Evolutionary conservation across 164 flowering plant species (phyloP).

Genomic region (Dillenia suffruticosa): DNA sequence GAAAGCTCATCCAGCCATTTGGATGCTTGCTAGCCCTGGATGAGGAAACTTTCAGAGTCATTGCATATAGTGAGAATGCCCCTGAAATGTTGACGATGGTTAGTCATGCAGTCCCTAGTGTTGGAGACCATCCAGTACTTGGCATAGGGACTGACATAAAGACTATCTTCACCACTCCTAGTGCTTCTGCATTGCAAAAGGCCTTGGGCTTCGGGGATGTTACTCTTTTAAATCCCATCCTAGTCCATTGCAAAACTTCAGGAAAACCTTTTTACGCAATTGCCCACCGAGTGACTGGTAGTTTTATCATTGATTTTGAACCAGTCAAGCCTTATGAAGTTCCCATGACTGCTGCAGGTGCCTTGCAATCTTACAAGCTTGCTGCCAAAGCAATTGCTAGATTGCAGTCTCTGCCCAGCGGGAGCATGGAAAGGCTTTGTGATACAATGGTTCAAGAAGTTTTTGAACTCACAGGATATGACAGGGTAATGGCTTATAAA

Average conservation of each 20-base stretch:
- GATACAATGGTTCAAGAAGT: slow-evolving; percentile 86
- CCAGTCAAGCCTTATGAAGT: slow-evolving; percentile 85
- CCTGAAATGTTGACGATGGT: slow-evolving; percentile 87
- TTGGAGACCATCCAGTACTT: slow-evolving; percentile 68
- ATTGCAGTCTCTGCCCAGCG: slow-evolving; percentile 76
- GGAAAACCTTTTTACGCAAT: slow-evolving; percentile 90
- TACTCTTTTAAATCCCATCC: slow-evolving; percentile 70
- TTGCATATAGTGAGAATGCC: slow-evolving; percentile 87
- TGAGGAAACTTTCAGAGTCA: slow-evolving; percentile 68
- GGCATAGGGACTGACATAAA: slow-evolving; percentile 76
- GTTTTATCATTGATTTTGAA: slow-evolving; percentile 77
- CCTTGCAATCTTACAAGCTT: slow-evolving; percentile 83
- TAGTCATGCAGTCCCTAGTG: slow-evolving; percentile 85
- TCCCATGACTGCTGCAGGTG: slow-evolving; percentile 93
- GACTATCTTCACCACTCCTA: slow-evolving; percentile 68
- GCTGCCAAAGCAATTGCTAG: slow-evolving; percentile 82
- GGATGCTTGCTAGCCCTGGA: slow-evolving; percentile 84
- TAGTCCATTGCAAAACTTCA: slow-evolving; percentile 82
- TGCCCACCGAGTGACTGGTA: slow-evolving; percentile 68
- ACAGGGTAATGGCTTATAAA: slow-evolving; percentile 84
- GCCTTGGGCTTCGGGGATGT: slow-evolving; percentile 75
- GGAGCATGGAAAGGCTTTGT: slow-evolving; percentile 69
- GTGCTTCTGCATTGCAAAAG: slow-evolving; percentile 75
- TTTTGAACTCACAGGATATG: slow-evolving; percentile 85
- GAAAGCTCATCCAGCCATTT: slow-evolving; percentile 72